These are phyloP conservation scores for Candida rishiriensis DNA, from an alignment of 805 yeast genomes.

Conservation along the genomic window DNA sequence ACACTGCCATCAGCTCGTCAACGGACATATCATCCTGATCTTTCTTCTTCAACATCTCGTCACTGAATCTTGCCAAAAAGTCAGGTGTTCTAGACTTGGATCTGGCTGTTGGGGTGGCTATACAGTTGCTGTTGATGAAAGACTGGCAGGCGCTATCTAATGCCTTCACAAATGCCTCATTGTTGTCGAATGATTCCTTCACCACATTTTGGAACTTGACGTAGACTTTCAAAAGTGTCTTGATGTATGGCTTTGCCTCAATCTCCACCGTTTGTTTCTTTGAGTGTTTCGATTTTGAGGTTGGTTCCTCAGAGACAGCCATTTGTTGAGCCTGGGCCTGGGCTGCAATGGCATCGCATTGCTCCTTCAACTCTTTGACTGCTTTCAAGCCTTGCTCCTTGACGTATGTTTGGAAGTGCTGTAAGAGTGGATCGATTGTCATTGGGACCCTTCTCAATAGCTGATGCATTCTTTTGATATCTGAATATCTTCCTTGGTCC, in stretches of 20 bases:
- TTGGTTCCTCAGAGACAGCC: constrained; percentile 6
- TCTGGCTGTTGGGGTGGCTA: constrained; percentile 65
- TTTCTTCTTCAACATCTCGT: constrained; percentile 73
- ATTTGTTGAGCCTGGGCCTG: constrained; percentile 17
- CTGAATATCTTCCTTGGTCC: constrained; percentile 65
- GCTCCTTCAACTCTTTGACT: constrained; percentile 48
- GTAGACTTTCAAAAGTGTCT: constrained; percentile 68
- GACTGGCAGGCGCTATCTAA: constrained; percentile 84
- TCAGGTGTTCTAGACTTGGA: constrained; percentile 83
- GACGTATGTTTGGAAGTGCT: constrained; percentile 67
- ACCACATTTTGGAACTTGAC: constrained; percentile 63
- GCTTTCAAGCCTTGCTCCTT: constrained; percentile 58
- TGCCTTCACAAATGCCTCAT: constrained; percentile 77
- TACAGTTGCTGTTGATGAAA: constrained; percentile 76
- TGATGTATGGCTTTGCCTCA: constrained; percentile 77
- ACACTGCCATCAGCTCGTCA: constrained; percentile 81
- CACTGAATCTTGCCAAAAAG: constrained; percentile 83
- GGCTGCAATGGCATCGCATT: constrained; percentile 22
- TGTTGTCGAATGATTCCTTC: constrained; percentile 59
- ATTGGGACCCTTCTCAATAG: constrained; percentile 73
- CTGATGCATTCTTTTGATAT: constrained; percentile 72
- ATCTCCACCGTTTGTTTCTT: constrained; percentile 33
- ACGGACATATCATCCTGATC: constrained; percentile 68
- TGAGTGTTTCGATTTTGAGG: constrained; percentile 18
- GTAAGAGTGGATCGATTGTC: constrained; percentile 75